A percentile compares a stretch with the other conserved stretches of the same genome.
Evolutionary conservation across 371 early-diverging fungal genomes (phyloP).

Genomic region (Coemansia sp.): DNA sequence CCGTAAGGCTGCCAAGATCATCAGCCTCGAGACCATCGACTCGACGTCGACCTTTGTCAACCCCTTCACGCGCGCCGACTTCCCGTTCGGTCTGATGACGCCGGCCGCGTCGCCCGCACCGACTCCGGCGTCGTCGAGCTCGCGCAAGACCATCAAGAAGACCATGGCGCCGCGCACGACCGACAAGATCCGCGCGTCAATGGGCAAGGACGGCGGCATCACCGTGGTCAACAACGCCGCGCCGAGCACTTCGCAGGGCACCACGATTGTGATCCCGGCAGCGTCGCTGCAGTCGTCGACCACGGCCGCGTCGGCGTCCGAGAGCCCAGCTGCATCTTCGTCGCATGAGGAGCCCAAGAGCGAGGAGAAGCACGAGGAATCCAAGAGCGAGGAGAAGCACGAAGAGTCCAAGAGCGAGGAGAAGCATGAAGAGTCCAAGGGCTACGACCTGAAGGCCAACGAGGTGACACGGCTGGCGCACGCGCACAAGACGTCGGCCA

Average conservation of each 20-base stretch:
- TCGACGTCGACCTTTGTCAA: slow-evolving; percentile 38
- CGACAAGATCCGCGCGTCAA: slow-evolving; percentile 29
- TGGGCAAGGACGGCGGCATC: slow-evolving; percentile 45
- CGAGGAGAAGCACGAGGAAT: slow-evolving; percentile 8
- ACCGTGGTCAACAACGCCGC: slow-evolving; percentile 29
- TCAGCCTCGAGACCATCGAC: slow-evolving; percentile 41
- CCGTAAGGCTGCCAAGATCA: slow-evolving; percentile 24
- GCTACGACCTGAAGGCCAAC: slow-evolving; percentile 19
- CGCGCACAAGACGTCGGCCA: slow-evolving; percentile 18
- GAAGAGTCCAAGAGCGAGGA: slow-evolving; percentile 8
- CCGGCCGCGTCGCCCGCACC: slow-evolving; percentile 13
- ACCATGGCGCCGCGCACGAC: slow-evolving; percentile 11
- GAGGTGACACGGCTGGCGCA: slow-evolving; percentile 33
- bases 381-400: slow-evolving; percentile 14
- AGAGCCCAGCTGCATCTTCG: slow-evolving; percentile 4
- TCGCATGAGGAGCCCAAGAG: slow-evolving; percentile 24
- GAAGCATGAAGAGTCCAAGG: slow-evolving; percentile 25
- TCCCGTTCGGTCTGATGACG: slow-evolving; percentile 45
- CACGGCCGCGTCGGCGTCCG: slow-evolving; percentile 3
- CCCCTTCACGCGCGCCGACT: slow-evolving; percentile 43
- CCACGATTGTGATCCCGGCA: slow-evolving; percentile 36
- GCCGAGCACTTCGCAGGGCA: slow-evolving; percentile 10
- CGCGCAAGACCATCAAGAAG: slow-evolving; percentile 36
- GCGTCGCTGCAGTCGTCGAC: slow-evolving; percentile 25
- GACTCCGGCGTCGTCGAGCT: slow-evolving; percentile 5